Base-by-base conservation (phyloP, 306 rosid genomes). In the Vachellia pachyceras region DNA sequence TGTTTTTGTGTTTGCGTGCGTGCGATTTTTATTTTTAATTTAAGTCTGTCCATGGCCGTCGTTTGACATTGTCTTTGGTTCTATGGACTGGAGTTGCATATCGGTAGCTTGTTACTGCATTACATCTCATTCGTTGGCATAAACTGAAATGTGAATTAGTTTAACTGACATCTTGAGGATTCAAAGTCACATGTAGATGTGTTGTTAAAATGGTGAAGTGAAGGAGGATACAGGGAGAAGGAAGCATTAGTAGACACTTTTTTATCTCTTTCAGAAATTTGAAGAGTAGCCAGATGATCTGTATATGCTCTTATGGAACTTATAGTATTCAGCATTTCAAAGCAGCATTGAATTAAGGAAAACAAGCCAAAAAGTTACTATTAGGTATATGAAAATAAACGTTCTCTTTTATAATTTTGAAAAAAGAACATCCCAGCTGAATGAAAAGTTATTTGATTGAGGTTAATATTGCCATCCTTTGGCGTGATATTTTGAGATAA, bases 201-300 rank as follows among this genome's bases (percentile, higher is more conserved):
- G 52, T 39, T 40, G 44, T 8, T 69, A 29, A 76, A 35, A 23
- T 1, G 35, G 63, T 77, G 75, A 77, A 40, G 55, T 50, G 52
- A 67, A 50, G 15, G 39, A 8, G 10, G 45, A 42, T 45, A 17
- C 49, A 14, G 17, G 44, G 13, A 50, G 1, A 18, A 37, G 11
- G 46, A n/a, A 4, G 49, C 18, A 2, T 29, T 55, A 7, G 10
- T 46, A 46, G 14, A 17, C 25, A 54, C 25, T 10, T 10, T 17
- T 50, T 46, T 49, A n/a, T 35, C 29, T 42, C 46, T 69, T 17
- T 33, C 10, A 41, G 55, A 68, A 14, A 20, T 29, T 69, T 50
- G 58, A 50, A n/a, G n/a, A n/a, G 14, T 17, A 0, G 39, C 80
- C 42, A 46, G 50, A 46, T 64, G 46, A 55, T 46, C 5, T 17